Conservation (phyloP, 345 rosid species). For the Trapa incisa region DNA sequence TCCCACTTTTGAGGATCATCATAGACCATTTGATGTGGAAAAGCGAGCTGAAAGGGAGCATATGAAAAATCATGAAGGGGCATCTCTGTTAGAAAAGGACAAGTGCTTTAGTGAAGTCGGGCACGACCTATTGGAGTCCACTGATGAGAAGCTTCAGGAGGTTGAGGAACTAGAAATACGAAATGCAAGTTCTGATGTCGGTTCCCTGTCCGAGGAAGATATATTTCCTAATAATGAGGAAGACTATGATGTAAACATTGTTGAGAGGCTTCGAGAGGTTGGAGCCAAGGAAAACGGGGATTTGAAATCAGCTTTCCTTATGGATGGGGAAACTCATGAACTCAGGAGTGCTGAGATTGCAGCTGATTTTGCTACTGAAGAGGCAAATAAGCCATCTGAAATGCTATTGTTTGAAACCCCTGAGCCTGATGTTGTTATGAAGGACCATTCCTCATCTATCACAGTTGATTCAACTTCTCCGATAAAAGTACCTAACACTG, state of each 20-base stretch:
- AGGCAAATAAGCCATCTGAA: conserved; percentile 2
- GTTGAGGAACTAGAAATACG: neutral
- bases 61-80: conserved; percentile 14
- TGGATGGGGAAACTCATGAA: neutral
- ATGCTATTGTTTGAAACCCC: neutral
- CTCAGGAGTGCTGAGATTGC: neutral
- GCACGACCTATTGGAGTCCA: neutral
- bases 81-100: conserved; percentile 1
- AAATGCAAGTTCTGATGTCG: neutral
- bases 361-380: neutral
- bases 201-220: neutral
- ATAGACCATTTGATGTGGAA: conserved; percentile 16
- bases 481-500: conserved; percentile 18
- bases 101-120: neutral
- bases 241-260: neutral
- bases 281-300: neutral
- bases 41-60: conserved; percentile 17
- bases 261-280: conserved; percentile 8
- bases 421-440: conserved; percentile 9
- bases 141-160: conserved; percentile 5
- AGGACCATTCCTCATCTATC: conserved; percentile 19
- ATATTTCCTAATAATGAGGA: neutral
- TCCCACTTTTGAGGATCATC: conserved; percentile 12
- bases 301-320: neutral
- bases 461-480: conserved; percentile 27